A percentile compares a stretch with the other conserved stretches of the same genome.
Conservation (phyloP, 768 basidiomycete genomes). For the Cystobasidium onofrii region DNA sequence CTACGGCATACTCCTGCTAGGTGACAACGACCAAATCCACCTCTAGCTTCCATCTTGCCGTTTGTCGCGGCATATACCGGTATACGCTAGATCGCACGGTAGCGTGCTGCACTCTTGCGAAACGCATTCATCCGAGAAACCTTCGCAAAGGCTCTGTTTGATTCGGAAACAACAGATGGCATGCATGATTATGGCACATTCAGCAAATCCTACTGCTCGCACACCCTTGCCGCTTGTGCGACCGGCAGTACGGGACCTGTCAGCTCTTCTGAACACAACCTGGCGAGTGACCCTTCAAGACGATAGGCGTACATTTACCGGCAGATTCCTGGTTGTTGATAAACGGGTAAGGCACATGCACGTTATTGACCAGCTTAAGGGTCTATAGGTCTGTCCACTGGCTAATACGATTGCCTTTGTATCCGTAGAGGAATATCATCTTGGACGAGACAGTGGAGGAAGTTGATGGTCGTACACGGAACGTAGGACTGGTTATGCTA, state of each 20-base stretch:
- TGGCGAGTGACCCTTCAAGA: slow-evolving; percentile 11
- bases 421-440: slow-evolving; percentile 9
- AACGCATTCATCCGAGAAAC: no score
- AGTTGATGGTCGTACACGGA: not conserved
- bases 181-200: not conserved
- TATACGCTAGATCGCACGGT: no score
- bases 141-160: no score
- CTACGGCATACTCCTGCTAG: no score
- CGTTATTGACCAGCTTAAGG: no score
- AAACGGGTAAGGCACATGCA: slow-evolving; percentile 10
- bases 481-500: slow-evolving; percentile 21
- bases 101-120: no score
- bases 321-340: slow-evolving; percentile 16
- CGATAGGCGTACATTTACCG: slow-evolving; percentile 14
- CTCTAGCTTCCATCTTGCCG: no score
- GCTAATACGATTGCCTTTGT: not conserved
- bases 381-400: no score
- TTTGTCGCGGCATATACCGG: no score
- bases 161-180: no score
- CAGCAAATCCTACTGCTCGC: not conserved
- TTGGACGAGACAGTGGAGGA: slow-evolving; percentile 15
- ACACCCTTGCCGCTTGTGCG: not conserved
- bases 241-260: not conserved
- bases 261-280: slow-evolving; percentile 17
- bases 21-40: no score